These are phyloP conservation scores for Xylariaceae sp. DNA, from an alignment of 2,329 filamentous ascomycete genomes.

Conservation along the genomic window DNA sequence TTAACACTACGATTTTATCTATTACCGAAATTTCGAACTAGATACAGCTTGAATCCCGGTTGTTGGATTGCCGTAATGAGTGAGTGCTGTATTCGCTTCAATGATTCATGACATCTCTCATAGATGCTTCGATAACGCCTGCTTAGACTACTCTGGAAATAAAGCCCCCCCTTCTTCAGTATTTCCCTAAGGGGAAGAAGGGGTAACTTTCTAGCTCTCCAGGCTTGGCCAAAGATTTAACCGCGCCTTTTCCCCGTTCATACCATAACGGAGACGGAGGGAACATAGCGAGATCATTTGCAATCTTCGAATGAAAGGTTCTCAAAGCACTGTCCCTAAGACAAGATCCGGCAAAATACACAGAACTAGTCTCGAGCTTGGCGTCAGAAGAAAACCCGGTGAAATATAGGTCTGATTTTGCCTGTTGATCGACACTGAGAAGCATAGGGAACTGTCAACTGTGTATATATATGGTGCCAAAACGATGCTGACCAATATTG, in stretches of 20 bases:
- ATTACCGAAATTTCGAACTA: no score
- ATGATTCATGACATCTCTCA: neutral
- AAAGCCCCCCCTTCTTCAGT: neutral
- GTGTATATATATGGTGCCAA: slow-evolving; percentile 5
- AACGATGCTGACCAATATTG: no score
- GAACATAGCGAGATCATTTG: neutral
- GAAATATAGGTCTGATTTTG: slow-evolving; percentile 7
- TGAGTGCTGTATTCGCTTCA: neutral
- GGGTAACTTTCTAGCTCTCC: slow-evolving; percentile 1
- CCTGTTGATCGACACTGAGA: slow-evolving; percentile 9
- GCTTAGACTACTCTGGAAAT: neutral
- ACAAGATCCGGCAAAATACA: slow-evolving; percentile 23
- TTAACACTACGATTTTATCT: no score
- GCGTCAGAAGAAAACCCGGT: neutral
- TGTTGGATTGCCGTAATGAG: neutral
- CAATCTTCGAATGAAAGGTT: slow-evolving; percentile 15
- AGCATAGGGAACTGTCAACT: neutral
- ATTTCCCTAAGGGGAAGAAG: neutral
- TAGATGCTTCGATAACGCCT: neutral
- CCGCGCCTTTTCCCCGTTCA: slow-evolving; percentile 18
- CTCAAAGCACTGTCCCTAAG: slow-evolving; percentile 3
- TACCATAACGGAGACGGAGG: slow-evolving; percentile 14
- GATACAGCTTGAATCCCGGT: neutral
- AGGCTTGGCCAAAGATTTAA: slow-evolving; percentile 23
- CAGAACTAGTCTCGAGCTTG: neutral